A percentile compares a stretch with the other conserved stretches of the same genome.
phyloP scores from a whole-genome alignment of 2,329 filamentous ascomycete genomes.

The Botrytis deweyae region DNA sequence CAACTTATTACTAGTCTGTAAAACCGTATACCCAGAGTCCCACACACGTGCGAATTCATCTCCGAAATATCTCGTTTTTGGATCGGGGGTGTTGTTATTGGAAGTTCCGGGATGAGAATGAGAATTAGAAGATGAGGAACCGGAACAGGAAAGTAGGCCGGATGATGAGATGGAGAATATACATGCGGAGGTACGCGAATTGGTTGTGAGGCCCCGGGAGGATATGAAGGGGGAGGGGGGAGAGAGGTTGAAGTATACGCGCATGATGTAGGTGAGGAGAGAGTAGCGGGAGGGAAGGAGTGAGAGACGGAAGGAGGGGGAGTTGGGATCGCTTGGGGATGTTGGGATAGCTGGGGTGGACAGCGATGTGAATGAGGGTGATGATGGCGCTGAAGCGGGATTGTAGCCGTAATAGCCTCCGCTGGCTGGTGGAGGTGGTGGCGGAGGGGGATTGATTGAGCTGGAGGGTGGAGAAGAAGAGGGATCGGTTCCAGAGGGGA shows the following conservation, averaged over 20 bases:
- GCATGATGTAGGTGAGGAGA: conserved; percentile 1
- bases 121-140: background rate
- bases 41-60: background rate
- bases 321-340: background rate
- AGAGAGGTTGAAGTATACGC: background rate
- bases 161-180: background rate
- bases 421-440: background rate
- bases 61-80: background rate
- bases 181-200: background rate
- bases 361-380: background rate
- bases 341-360: background rate
- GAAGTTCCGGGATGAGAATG: background rate
- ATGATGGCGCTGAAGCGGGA: background rate
- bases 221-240: background rate
- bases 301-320: background rate
- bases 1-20: background rate
- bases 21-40: background rate
- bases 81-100: too few relatives aligned
- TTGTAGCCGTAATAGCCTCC: background rate
- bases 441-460: background rate
- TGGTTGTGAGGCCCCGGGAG: background rate
- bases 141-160: background rate
- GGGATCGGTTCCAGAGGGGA: background rate
- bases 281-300: conserved; percentile 8
- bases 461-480: background rate